A percentile compares a stretch with the other conserved stretches of the same genome.
Conservation (phyloP, 2,329 filamentous ascomycete species). For the Fusarium hostae region DNA sequence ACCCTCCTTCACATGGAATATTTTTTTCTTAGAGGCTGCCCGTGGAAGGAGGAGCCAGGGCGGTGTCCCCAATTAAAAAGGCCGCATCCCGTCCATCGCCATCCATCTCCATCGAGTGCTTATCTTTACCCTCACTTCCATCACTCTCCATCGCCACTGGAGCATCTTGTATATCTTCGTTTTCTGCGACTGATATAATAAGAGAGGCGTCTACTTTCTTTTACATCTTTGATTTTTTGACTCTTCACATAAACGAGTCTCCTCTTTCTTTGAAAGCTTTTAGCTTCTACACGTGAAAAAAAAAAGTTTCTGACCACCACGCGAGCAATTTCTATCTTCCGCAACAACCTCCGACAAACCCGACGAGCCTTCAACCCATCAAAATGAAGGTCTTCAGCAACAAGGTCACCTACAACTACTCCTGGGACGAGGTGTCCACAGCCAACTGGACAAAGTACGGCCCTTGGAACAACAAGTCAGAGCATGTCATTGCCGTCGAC, state of each 20-base stretch:
- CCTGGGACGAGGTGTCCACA: slow-evolving; percentile 97
- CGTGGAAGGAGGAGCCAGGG: slow-evolving; percentile 13
- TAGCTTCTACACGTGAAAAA: slow-evolving; percentile 2
- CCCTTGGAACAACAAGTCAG: slow-evolving; percentile 98
- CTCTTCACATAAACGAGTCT: slow-evolving; percentile 6
- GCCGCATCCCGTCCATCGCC: slow-evolving; percentile 37
- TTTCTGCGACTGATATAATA: slow-evolving; percentile 31
- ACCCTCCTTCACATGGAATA: slow-evolving; percentile 44
- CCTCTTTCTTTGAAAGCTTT: slow-evolving; percentile 7
- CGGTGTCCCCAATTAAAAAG: slow-evolving; percentile 37
- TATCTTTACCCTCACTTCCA: slow-evolving; percentile 34
- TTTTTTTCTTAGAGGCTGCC: slow-evolving; percentile 34
- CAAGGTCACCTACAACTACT: slow-evolving; percentile 91
- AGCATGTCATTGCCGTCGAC: slow-evolving; percentile 95
- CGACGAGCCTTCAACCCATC: slow-evolving; percentile 26
- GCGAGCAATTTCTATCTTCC: slow-evolving; percentile 15
- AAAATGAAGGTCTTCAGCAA: slow-evolving; percentile 97
- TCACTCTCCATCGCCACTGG: slow-evolving; percentile 32
- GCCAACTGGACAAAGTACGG: slow-evolving; percentile 99
- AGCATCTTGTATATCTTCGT: slow-evolving; percentile 28
- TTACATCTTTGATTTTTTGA: slow-evolving; percentile 1
- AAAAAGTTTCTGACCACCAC: slow-evolving; percentile 39
- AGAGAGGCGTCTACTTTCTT: slow-evolving; percentile 6
- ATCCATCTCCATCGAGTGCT: slow-evolving; percentile 3
- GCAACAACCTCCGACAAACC: slow-evolving; percentile 3